Base-by-base conservation (phyloP, 805 yeast species). In the Suhomyces canberraensis region DNA sequence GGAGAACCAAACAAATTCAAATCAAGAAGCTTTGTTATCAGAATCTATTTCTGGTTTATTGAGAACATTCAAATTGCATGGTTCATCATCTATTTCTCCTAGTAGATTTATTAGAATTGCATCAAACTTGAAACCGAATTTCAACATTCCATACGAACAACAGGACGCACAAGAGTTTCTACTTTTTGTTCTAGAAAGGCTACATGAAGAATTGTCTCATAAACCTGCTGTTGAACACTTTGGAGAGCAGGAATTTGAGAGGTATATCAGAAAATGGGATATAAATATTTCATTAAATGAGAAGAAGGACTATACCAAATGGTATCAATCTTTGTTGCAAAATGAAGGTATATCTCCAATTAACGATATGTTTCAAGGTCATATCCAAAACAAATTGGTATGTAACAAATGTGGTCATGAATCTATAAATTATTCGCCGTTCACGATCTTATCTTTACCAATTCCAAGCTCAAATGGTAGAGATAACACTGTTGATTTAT, bases 101-200 rank as follows among this genome's bases (percentile, higher is more conserved):
- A 71, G 76, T 7, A 75, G 77, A 29, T 83, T 84, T 48, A 64
- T 84, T 28, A 69, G 79, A 31, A 56, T 66, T 1, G 62, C 81
- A 34, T 58, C 75, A 16, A 42, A 60, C 5, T 51, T 82, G 16
- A 77, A 82, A 45, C 89, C 89, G 0, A 86, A 81, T 48, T 70
- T 83, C 37, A 64, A 67, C 44, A 81, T 84, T 9, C 91, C 91
- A 0, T 58, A 72, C 46, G 87, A 82, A 48, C 95, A 85, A 50
- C 93, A 85, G 51, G 95, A 85, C 55, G 81, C 90, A 1, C 88
- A 84, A 37, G 93, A 85, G 48, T 83, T 83, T 50, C 58, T 85
- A 29, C 68, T 83, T 54, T 76, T 84, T 41, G 45, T 84, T 8
- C 60, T 84, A 44, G 90, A 81, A 50, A 69, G 78, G 43, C 54